Evolutionary conservation across 73 alveolate species (phyloP), one percentile per base, ranked within the genome.

Genomic region (Paramecium sexaurelia): DNA sequence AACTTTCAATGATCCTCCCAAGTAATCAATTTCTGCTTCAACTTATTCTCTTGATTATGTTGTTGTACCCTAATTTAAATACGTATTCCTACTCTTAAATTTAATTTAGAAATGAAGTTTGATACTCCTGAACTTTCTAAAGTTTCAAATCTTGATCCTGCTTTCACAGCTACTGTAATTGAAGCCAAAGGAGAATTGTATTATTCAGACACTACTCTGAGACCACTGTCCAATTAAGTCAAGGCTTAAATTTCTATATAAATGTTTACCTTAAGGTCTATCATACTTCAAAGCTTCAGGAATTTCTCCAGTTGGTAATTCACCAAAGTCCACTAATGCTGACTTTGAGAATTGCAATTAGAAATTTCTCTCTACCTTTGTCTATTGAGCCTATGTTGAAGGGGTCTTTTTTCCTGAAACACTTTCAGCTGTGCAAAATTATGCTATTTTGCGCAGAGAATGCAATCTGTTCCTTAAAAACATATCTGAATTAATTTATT

Each of bases 81-180:
- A 82, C 2, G 4, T 39, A 45, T 24, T 86, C 32, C 19, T 78
- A 55, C 92, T 91, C 90, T 91, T 24, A 91, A 85, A 17, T 69
- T 56, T 56, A 93, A 91, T 91, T 93, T 90, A 56, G 95, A 94
- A 17, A 95, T 92, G 84, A 95, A 91, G 68, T 92, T 67, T 57
- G 98, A 95, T 19, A 91, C 90, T 20, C 98, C 98, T 1, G 92
- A 55, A 43, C 95, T 85, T 45, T 89, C 95, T 35, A 94, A 57
- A n/a, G 96, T 92, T 87, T 96, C 97, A 89, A 94, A 91, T 85
- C 97, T 92, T 37, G 98, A 92, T 51, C 98, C 98, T 73, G 98
- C 98, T 2, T 93, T 94, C 29, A 94, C 93, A 78, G 57, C 84
- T 22, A 88, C 94, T 36, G 94, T 94, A 41, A 87, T 87, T 40